These are phyloP conservation scores for Geotrichum citri-aurantii DNA, from an alignment of 1,139 yeast genomes.

Conservation along the genomic window DNA sequence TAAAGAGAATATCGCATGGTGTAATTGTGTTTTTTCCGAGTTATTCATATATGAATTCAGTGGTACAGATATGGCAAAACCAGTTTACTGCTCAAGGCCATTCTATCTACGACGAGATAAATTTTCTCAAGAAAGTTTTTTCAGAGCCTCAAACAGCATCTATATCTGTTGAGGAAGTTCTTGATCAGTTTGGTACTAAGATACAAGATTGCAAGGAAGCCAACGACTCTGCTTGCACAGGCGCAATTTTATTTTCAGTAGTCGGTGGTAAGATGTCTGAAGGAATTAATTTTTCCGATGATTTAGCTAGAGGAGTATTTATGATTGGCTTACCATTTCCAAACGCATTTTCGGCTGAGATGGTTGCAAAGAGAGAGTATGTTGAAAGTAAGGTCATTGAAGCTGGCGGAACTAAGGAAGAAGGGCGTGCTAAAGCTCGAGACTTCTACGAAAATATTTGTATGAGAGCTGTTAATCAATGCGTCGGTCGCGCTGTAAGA, in stretches of 20 bases:
- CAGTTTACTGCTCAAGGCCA: constrained; percentile 8
- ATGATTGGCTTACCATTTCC: constrained; percentile 93
- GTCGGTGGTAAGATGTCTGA: constrained; percentile 94
- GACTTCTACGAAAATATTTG: constrained; percentile 78
- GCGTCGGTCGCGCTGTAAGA: constrained; percentile 88
- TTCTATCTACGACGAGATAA: constrained; percentile 16
- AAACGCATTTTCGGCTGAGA: constrained; percentile 75
- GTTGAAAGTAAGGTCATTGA: constrained; percentile 43
- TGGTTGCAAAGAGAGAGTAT: constrained; percentile 64
- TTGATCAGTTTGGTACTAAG: constrained; percentile 47
- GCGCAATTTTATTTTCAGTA: constrained; percentile 73
- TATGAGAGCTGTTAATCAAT: constrained; percentile 88
- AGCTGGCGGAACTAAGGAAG: constrained; percentile 41
- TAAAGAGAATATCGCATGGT: constrained; percentile 59
- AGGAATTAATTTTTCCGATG: constrained; percentile 87
- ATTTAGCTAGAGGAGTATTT: constrained; percentile 77
- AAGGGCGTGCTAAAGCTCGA: constrained; percentile 46
- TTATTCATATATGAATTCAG: constrained; percentile 58
- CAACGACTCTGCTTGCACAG: constrained; percentile 29
- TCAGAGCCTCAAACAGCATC: constrained; percentile 46
- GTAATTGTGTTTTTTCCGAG: constrained; percentile 82
- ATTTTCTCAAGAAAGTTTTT: constrained; percentile 36
- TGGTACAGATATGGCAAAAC: constrained; percentile 49
- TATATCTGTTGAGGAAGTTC: constrained; percentile 40
- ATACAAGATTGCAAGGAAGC: constrained; percentile 17